These are phyloP conservation scores for Ophiostoma sp. DNA, from an alignment of 2,329 filamentous ascomycete species.

Conservation along the genomic window DNA sequence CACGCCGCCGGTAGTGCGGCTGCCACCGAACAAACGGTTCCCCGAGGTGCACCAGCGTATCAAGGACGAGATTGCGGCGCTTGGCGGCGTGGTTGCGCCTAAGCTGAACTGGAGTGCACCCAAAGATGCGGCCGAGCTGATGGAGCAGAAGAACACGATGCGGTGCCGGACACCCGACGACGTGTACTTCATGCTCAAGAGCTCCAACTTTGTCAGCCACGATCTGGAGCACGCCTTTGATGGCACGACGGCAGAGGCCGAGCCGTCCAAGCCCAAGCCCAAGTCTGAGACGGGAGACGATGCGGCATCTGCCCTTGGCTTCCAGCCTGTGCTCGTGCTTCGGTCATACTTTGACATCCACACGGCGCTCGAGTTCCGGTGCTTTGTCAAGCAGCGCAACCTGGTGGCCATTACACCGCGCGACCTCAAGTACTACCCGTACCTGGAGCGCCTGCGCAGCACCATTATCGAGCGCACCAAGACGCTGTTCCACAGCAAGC, in stretches of 20 bases:
- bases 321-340: slow-evolving; percentile 76
- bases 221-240: slow-evolving; percentile 92
- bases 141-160: slow-evolving; percentile 75
- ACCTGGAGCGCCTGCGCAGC: slow-evolving; percentile 60
- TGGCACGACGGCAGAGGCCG: slow-evolving; percentile 34
- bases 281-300: slow-evolving; percentile 13
- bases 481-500: slow-evolving; percentile 68
- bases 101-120: slow-evolving; percentile 98
- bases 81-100: slow-evolving; percentile 81
- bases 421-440: slow-evolving; percentile 85
- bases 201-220: slow-evolving; percentile 89
- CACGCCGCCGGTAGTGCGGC: slow-evolving; percentile 38
- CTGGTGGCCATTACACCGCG: slow-evolving; percentile 82
- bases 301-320: slow-evolving; percentile 37
- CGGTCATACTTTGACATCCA: slow-evolving; percentile 85
- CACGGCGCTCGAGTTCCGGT: slow-evolving; percentile 88
- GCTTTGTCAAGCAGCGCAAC: slow-evolving; percentile 79
- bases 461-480: slow-evolving; percentile 64
- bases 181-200: slow-evolving; percentile 89
- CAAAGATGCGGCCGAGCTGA: slow-evolving; percentile 93
- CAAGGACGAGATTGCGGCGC: slow-evolving; percentile 67
- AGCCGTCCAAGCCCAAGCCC: not conserved
- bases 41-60: slow-evolving; percentile 71
- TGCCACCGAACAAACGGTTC: slow-evolving; percentile 55
- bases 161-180: slow-evolving; percentile 86